Evolutionary conservation across 805 yeast genomes (phyloP).

Genomic region (Ogataea degrootiae): DNA sequence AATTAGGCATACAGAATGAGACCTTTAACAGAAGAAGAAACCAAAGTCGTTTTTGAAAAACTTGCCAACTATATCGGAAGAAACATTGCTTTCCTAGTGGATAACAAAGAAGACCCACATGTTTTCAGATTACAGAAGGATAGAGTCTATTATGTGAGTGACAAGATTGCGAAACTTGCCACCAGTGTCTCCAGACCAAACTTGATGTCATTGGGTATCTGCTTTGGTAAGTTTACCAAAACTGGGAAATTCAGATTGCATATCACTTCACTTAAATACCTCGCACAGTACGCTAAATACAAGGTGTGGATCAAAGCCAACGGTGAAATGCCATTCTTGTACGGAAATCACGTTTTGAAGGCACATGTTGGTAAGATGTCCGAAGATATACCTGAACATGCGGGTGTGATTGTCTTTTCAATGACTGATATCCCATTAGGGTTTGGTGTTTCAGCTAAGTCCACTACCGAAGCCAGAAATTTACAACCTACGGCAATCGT

Average conservation of each 20-base stretch:
- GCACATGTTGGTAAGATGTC: slow-evolving; percentile 97
- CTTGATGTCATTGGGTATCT: slow-evolving; percentile 87
- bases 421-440: slow-evolving; percentile 94
- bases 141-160: slow-evolving; percentile 89
- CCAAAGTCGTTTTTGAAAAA: slow-evolving; percentile 92
- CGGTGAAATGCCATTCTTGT: slow-evolving; percentile 97
- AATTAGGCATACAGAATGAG: slow-evolving; percentile 53
- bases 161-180: slow-evolving; percentile 77
- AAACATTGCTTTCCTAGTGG: slow-evolving; percentile 82
- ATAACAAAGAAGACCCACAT: slow-evolving; percentile 82
- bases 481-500: slow-evolving; percentile 93
- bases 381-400: slow-evolving; percentile 97
- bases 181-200: slow-evolving; percentile 86
- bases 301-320: slow-evolving; percentile 95
- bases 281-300: slow-evolving; percentile 85
- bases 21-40: slow-evolving; percentile 93
- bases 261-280: slow-evolving; percentile 79
- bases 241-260: slow-evolving; percentile 95
- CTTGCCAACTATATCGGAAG: slow-evolving; percentile 96
- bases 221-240: slow-evolving; percentile 96
- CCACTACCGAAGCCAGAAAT: slow-evolving; percentile 81
- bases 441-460: slow-evolving; percentile 90
- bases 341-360: slow-evolving; percentile 93
- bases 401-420: slow-evolving; percentile 86
- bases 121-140: slow-evolving; percentile 95